Evolutionary conservation across 2,329 filamentous ascomycete genomes (phyloP), one percentile per base, ranked within the genome.

Genomic region (Thermoascus crustaceus): DNA sequence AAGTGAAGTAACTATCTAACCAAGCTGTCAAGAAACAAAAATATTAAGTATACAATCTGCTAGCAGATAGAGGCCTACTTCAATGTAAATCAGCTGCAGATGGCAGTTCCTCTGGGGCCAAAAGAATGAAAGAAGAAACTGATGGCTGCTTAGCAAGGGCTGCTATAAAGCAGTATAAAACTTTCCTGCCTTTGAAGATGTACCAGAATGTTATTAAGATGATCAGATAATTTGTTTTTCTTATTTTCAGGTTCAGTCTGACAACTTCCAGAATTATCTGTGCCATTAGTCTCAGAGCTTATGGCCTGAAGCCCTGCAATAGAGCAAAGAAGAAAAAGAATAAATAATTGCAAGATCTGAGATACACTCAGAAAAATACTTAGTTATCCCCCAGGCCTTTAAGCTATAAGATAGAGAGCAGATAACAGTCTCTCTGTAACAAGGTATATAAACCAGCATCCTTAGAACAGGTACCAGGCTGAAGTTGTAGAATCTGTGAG

Each of bases 1-100:
- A 14, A 93, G 63, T 40, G 75, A 75, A 49, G 91, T 78, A 44
- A 85, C 79, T 43, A 94, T 78, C 39, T 84, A 76, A 44, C 85
- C 86, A 20, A 89, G 75, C 53, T 91, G 84, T 13, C 82, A 74
- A n/a, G 86, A 86, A 20, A 86, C 76, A 26, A 93, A 63, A 9
- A 94, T 66, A 47, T 87, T 85, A 32, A 93, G 66, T 4, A 75
- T 75, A 44, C 88, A 85, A 37, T 79, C 75, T 34, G 70, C 66
- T n/a, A 87, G 56, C 14, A 91, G 67, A 46, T 82, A 82, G 1
- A 83, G 29, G 0, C 73, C 72, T 29, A 91, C 79, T 4, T 83
- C 67, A 7, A 73, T 63, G 13, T 83, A 74, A 35, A 79, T 78
- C 11, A 82, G 55, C 54, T 91, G 84, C 11, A 91, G 71, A 9